Evolutionary conservation across 2,329 filamentous ascomycete species (phyloP).

Genomic region (Fusarium brevicatenulatum): DNA sequence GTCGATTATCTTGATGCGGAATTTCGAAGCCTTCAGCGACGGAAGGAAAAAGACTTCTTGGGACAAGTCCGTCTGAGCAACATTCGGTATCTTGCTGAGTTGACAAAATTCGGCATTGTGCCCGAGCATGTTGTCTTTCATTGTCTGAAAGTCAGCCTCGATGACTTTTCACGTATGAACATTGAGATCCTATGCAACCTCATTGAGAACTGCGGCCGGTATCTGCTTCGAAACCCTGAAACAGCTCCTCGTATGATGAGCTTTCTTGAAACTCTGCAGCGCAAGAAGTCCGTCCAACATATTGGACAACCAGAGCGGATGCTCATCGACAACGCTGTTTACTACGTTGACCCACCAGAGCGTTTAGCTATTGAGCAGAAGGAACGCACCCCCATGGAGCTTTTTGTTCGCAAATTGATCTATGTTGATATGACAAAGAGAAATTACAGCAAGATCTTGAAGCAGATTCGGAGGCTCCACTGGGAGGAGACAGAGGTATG

Average conservation of each 20-base stretch:
- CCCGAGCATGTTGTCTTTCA: conserved; percentile 99
- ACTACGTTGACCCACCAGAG: conserved; percentile 96
- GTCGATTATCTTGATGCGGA: conserved; percentile 95
- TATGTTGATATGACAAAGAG: conserved; percentile 95
- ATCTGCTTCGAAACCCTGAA: conserved; percentile 90
- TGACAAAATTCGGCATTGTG: conserved; percentile 98
- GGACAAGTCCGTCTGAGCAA: conserved; percentile 94
- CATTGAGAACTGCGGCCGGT: conserved; percentile 95
- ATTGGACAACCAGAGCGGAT: conserved; percentile 96
- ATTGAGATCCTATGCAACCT: conserved; percentile 98
- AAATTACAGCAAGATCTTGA: conserved; percentile 91
- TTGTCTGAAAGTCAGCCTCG: conserved; percentile 95
- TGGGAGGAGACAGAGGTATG: conserved; percentile 91
- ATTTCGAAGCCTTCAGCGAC: conserved; percentile 93
- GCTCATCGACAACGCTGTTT: conserved; percentile 97
- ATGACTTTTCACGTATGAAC: conserved; percentile 98
- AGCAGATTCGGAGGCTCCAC: conserved; percentile 93
- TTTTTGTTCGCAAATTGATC: conserved; percentile 91
- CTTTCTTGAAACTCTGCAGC: conserved; percentile 92
- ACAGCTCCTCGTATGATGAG: conserved; percentile 93
- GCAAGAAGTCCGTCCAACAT: conserved; percentile 96
- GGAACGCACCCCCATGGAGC: conserved; percentile 90
- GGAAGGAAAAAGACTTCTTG: conserved; percentile 97
- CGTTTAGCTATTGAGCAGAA: conserved; percentile 96
- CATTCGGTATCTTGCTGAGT: conserved; percentile 95